Evolutionary conservation across 768 basidiomycete species (phyloP).

Genomic region (Porpolomopsis calyptriformis): DNA sequence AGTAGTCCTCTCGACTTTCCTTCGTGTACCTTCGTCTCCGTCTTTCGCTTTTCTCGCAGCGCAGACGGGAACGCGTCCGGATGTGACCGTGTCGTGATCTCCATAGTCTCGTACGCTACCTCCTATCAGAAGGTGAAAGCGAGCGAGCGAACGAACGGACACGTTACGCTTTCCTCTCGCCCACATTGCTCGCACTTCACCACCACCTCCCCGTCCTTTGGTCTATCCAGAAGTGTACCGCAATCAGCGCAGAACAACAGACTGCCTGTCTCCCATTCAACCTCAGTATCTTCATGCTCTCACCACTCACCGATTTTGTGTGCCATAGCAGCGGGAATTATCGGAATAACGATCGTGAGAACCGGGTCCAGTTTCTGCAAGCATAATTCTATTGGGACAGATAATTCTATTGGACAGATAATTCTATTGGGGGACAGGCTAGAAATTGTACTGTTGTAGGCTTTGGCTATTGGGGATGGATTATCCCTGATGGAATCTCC

Average conservation of each 20-base stretch:
- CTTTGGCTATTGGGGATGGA: no score
- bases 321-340: not conserved
- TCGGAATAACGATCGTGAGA: not conserved
- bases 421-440: no score
- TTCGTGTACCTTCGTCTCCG: constrained; percentile 72
- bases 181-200: constrained; percentile 85
- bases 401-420: no score
- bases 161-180: constrained; percentile 76
- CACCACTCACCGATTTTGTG: constrained; percentile 34
- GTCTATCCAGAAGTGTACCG: constrained; percentile 79
- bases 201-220: constrained; percentile 58
- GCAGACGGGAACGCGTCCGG: constrained; percentile 92
- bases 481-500: no score
- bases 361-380: no score
- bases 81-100: constrained; percentile 83
- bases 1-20: constrained; percentile 53
- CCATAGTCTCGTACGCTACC: constrained; percentile 83
- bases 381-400: no score
- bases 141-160: constrained; percentile 38
- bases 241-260: constrained; percentile 91
- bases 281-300: not conserved
- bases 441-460: no score
- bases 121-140: not conserved
- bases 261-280: constrained; percentile 46
- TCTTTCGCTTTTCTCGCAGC: constrained; percentile 78